Base-by-base conservation (phyloP, 2,329 filamentous ascomycete genomes). In the Trichophyton rubrum region DNA sequence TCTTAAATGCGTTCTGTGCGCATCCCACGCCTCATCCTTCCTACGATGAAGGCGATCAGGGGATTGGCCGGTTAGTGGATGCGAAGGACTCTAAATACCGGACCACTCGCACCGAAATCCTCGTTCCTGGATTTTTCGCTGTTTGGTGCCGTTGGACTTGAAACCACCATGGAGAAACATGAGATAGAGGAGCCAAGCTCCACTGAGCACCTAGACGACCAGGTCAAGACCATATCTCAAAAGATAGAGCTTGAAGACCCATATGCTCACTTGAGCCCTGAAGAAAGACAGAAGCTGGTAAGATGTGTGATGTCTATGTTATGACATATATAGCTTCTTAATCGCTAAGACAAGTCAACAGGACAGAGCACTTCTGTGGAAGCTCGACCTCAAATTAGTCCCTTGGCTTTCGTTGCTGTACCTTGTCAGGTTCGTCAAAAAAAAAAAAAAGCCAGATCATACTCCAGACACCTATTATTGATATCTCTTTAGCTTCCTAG, bases 211-310 rank as follows among this genome's bases (percentile, higher is more conserved):
- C 8, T 30, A 22, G 49, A 53, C 11, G 27, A 17, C 9, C 22
- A 22, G 6, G 17, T 7, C 22, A 22, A 53, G 11, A 15, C 13
- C 8, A n/a, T 30, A n/a, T 17, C 15, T 13, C 24, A 3, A 24
- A 35, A 43, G 27, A 47, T 7, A 35, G 56, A 45, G 8, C 41
- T 33, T 20, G 56, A 45, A 8, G 56, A 59, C 24, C 56, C 56
- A 15, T 40, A 59, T 47, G 56, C 40, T 59, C 38, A 49, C 33
- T 35, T 59, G 38, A 53, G 56, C 43, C 80, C 80, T 0, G 84
- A 83, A 64, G 86, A 89, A 69, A 80, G 75, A 64, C 80, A 80
- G 27, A 78, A 73, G 56, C 80, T 83, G 67, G 86, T 88, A 74
- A 64, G 43, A 20, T 11, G 38, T 15, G 13, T 9, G 22, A 56